These are phyloP conservation scores for Nicotiana noctiflora DNA, from an alignment of 257 asterid genomes.

Conservation along the genomic window DNA sequence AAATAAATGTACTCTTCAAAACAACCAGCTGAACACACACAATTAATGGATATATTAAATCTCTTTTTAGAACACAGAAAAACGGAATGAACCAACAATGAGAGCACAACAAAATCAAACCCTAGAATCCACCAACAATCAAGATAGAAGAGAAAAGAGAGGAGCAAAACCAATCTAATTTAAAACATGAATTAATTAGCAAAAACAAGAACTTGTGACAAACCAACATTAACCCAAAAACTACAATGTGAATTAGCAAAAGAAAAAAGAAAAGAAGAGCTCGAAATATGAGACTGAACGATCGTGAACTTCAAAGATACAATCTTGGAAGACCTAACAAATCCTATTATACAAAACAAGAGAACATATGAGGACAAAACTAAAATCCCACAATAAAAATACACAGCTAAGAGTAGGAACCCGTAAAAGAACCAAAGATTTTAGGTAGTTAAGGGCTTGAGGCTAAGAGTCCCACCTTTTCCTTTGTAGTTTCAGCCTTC, in stretches of 20 bases:
- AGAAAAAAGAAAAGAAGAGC: not conserved
- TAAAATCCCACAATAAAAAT: not conserved
- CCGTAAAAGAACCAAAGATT: not conserved
- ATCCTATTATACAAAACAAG: not conserved
- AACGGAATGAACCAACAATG: not conserved
- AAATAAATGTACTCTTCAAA: not conserved
- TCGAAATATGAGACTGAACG: not conserved
- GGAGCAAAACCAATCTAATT: not conserved
- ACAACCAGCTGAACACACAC: not conserved
- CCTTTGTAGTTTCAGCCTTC: not conserved
- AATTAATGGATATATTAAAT: not conserved
- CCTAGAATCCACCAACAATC: conserved; percentile 6
- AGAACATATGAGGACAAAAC: not conserved
- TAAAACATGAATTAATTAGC: not conserved
- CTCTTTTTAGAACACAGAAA: not conserved
- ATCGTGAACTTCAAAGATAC: conserved; percentile 1
- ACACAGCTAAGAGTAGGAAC: not conserved
- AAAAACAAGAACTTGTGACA: not conserved
- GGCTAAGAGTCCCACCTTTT: not conserved
- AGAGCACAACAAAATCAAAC: not conserved
- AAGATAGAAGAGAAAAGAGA: not conserved
- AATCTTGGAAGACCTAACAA: not conserved
- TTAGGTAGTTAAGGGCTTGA: not conserved
- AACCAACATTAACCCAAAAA: not conserved
- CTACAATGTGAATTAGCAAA: not conserved